A percentile compares a stretch with the other conserved stretches of the same genome.
These are phyloP conservation scores for Bremia lactucae DNA, from an alignment of 352 stramenopile genomes.

Conservation along the genomic window DNA sequence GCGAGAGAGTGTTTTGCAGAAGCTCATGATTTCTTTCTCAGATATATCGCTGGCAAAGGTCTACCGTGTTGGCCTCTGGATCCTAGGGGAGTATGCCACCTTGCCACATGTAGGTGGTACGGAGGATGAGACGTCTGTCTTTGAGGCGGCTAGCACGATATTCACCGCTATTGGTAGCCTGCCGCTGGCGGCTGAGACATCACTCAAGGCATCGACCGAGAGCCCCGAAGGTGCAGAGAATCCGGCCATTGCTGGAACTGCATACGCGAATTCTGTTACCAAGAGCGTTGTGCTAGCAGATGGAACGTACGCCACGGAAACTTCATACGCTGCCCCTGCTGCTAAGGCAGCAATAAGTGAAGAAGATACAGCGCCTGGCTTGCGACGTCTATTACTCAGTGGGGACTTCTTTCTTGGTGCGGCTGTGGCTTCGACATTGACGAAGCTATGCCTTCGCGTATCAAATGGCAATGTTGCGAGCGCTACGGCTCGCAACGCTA, in stretches of 20 bases:
- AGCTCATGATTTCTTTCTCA: constrained; percentile 90
- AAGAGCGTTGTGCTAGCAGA: constrained; percentile 98
- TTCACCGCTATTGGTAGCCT: constrained; percentile 76
- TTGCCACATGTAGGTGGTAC: constrained; percentile 29
- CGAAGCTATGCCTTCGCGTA: constrained; percentile 93
- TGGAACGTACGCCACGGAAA: constrained; percentile 99
- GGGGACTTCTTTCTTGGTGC: constrained; percentile 97
- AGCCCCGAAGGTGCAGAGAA: constrained; percentile 15
- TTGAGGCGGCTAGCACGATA: constrained; percentile 79
- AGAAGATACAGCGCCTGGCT: constrained; percentile 49
- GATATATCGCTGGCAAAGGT: constrained; percentile 93
- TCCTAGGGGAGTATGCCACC: constrained; percentile 89
- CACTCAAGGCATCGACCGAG: constrained; percentile 31
- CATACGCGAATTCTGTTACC: constrained; percentile 86
- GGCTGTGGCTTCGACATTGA: constrained; percentile 88
- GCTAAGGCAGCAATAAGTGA: constrained; percentile 29
- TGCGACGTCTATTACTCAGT: constrained; percentile 85
- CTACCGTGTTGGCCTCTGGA: constrained; percentile 96
- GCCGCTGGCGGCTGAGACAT: constrained; percentile 51
- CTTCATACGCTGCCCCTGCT: constrained; percentile 65
- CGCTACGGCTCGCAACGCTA: constrained; percentile 30
- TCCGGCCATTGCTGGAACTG: constrained; percentile 21
- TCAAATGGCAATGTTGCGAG: constrained; percentile 40
- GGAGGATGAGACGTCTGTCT: constrained; percentile 64
- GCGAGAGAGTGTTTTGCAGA: constrained; percentile 87